Conservation (phyloP, 2,329 filamentous ascomycete genomes). For the Pseudopyrenochaeta lycopersici region DNA sequence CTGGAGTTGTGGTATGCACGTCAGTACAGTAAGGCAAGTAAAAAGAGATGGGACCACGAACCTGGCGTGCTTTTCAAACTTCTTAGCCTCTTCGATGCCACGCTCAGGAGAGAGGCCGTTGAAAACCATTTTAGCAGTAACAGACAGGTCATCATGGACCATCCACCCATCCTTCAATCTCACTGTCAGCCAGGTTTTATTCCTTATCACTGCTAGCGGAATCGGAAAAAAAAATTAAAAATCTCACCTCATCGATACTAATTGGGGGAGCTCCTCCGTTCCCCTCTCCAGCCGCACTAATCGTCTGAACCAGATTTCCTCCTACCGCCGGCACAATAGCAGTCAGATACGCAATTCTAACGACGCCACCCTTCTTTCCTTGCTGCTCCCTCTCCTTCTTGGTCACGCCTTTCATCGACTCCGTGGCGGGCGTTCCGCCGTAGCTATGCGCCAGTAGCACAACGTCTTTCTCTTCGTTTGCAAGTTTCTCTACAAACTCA, state of each 20-base stretch:
- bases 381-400: constrained; percentile 32
- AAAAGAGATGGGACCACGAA: not conserved
- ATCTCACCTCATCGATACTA: constrained; percentile 18
- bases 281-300: not conserved
- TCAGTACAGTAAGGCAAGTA: not conserved
- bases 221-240: too few relatives aligned
- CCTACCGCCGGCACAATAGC: constrained; percentile 26
- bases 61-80: constrained; percentile 35
- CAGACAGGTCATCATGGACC: constrained; percentile 8
- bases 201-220: too few relatives aligned
- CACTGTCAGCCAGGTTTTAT: not conserved
- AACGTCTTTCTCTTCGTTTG: constrained; percentile 46
- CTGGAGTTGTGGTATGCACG: constrained; percentile 20
- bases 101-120: constrained; percentile 22
- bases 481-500: constrained; percentile 25
- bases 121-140: constrained; percentile 21
- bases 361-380: constrained; percentile 44
- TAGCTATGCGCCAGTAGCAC: constrained; percentile 51
- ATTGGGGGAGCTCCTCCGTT: constrained; percentile 6
- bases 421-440: constrained; percentile 38
- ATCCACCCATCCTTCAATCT: constrained; percentile 24
- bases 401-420: constrained; percentile 38
- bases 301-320: constrained; percentile 5
- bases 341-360: constrained; percentile 32
- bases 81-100: constrained; percentile 17